Base-by-base conservation (phyloP, 306 rosid genomes). In the Astragalus membranaceus region DNA sequence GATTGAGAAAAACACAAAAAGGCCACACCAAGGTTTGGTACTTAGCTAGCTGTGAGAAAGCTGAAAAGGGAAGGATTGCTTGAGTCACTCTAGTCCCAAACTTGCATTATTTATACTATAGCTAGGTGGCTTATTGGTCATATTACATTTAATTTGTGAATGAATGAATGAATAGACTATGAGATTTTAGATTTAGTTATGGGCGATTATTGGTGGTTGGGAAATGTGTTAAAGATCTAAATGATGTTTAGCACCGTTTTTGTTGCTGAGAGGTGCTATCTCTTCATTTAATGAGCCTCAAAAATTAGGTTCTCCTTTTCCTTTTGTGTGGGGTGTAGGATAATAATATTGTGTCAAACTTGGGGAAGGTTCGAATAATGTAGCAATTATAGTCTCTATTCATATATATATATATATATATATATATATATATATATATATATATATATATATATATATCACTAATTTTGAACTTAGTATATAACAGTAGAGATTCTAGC, bases 51-150 rank as follows among this genome's bases (percentile, higher is more conserved):
- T n/a, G n/a, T 26, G 4, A 26, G 51, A 67, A 61, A 39, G 42
- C 8, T 46, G 20, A 36, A 72, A 29, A 14, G 14, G 39, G 67
- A 57, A 53, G 53, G 64, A 57, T 73, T 67, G 75, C 32, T 59
- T 79, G 80, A 15, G 57, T 54, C 62, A 60, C 10, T 54, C 39
- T 64, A 29, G 10, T 23, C 43, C 39, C 29, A 63, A 52, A 11
- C 80, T 36, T 51, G 32, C 54, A 11, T 10, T 78, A 79, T 80
- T 74, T 80, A 75, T 80, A 80, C 48, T 60, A 10, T 77, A 33
- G 15, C 7, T 35, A n/a, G 12, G 69, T 43, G 53, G 63, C 23
- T 68, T 30, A 48, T 58, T 6, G 7, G 20, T 48, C 5, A 30
- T 42, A 30, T 42, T 59, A 42, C n/a, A 10, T 10, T 5, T 20